Conservation (phyloP, 176 grass and related monocot species). For the Carex cristatella region DNA sequence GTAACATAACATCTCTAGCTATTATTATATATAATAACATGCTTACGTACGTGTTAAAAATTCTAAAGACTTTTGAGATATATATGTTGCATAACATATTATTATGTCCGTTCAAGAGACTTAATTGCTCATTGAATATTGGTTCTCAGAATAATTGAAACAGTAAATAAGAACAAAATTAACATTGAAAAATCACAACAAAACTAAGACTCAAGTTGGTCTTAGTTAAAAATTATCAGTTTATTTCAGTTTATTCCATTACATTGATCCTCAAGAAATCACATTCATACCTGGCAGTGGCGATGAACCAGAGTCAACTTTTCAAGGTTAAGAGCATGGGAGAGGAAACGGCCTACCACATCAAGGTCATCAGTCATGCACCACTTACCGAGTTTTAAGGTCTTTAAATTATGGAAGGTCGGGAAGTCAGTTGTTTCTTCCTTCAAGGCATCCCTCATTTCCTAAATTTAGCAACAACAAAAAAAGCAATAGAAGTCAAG, state of each 20-base stretch:
- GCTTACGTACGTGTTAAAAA: no score
- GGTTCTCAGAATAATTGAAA: no score
- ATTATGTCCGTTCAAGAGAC: no score
- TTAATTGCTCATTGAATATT: no score
- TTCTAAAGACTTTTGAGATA: no score
- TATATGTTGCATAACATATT: no score
- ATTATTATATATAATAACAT: no score
- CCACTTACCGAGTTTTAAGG: neutral
- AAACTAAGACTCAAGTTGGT: neutral
- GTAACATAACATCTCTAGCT: no score
- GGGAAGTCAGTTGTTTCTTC: neutral
- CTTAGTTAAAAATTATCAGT: neutral
- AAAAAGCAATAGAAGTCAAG: neutral
- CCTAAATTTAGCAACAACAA: neutral
- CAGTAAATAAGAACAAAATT: no score
- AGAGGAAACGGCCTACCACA: neutral
- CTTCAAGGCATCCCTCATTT: neutral
- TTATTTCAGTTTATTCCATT: no score
- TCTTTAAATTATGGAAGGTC: neutral
- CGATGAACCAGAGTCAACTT: neutral
- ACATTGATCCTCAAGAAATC: no score
- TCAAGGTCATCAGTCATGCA: neutral
- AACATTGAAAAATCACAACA: no score
- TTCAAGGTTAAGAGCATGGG: neutral
- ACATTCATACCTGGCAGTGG: neutral